These are phyloP conservation scores for Fusarium verticillioides DNA, from an alignment of 2,329 filamentous ascomycete genomes.

Conservation along the genomic window DNA sequence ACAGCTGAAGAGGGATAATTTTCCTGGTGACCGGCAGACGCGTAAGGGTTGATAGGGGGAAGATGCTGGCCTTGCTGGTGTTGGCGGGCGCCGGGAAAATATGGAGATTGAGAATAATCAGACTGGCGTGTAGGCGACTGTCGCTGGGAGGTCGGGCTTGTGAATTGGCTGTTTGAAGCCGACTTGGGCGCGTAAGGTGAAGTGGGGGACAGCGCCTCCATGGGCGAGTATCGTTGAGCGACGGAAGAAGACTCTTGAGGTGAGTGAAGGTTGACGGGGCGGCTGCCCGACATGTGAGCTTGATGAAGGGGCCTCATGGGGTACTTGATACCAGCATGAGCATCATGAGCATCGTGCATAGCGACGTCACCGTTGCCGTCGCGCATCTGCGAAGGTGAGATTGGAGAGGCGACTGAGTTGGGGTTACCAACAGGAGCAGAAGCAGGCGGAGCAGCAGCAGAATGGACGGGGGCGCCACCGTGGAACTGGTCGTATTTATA, in stretches of 20 bases:
- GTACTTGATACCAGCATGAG: slow-evolving; percentile 88
- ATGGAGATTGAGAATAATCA: slow-evolving; percentile 70
- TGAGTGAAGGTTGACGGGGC: slow-evolving; percentile 74
- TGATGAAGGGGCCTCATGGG: slow-evolving; percentile 82
- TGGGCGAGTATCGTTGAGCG: slow-evolving; percentile 93
- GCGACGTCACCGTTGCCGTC: slow-evolving; percentile 80
- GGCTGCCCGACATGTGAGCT: slow-evolving; percentile 70
- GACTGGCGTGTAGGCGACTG: slow-evolving; percentile 82
- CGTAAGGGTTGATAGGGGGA: slow-evolving; percentile 77
- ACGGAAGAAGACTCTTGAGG: slow-evolving; percentile 78
- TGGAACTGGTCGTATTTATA: slow-evolving; percentile 78
- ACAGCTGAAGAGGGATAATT: slow-evolving; percentile 80
- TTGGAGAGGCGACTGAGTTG: slow-evolving; percentile 68
- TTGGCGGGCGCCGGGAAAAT: slow-evolving; percentile 57
- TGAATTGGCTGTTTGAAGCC: slow-evolving; percentile 67
- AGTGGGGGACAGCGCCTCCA: slow-evolving; percentile 86
- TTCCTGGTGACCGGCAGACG: slow-evolving; percentile 67
- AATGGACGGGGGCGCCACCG: slow-evolving; percentile 49
- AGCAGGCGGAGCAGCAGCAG: slow-evolving; percentile 42
- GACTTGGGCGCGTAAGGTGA: slow-evolving; percentile 78
- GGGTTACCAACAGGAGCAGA: slow-evolving; percentile 59
- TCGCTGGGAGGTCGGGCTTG: slow-evolving; percentile 65
- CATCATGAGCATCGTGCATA: slow-evolving; percentile 88
- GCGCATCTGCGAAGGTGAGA: slow-evolving; percentile 68
- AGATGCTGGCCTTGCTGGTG: slow-evolving; percentile 71